Evolutionary conservation across 306 rosid genomes (phyloP).

Genomic region (Sophora flavescens): DNA sequence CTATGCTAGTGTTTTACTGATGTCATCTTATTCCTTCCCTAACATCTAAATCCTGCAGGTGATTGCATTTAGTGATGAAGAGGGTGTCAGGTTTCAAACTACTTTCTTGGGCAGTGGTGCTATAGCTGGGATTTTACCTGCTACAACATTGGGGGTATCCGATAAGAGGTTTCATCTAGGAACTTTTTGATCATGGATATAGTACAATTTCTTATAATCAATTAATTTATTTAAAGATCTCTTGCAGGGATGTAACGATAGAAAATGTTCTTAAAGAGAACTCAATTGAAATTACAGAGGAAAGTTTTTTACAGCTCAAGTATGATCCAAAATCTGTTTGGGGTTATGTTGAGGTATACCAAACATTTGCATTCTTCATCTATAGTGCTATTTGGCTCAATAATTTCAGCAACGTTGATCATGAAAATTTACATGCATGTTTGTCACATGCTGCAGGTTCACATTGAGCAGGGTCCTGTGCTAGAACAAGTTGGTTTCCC

Average conservation of each 20-base stretch:
- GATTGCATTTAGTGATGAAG: slow-evolving; percentile 96
- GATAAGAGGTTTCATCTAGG: slow-evolving; percentile 76
- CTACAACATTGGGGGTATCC: slow-evolving; percentile 63
- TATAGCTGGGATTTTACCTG: slow-evolving; percentile 81
- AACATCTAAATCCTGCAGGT: slow-evolving; percentile 63
- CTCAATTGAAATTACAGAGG: slow-evolving; percentile 68
- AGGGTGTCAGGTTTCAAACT: slow-evolving; percentile 94
- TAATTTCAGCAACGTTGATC: slow-evolving; percentile 16
- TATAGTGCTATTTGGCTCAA: slow-evolving; percentile 6
- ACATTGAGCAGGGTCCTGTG: slow-evolving; percentile 96
- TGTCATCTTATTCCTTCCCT: slow-evolving; percentile 25
- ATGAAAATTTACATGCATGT: neutral
- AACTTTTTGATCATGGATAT: slow-evolving; percentile 32
- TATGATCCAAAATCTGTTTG: slow-evolving; percentile 86
- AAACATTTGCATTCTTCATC: slow-evolving; percentile 22
- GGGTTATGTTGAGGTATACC: slow-evolving; percentile 89
- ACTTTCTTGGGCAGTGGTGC: slow-evolving; percentile 97
- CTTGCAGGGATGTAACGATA: slow-evolving; percentile 68
- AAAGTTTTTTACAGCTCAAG: slow-evolving; percentile 69
- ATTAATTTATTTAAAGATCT: slow-evolving; percentile 37
- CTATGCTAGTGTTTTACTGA: slow-evolving; percentile 20
- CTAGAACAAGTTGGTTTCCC: slow-evolving; percentile 87
- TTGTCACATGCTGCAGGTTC: slow-evolving; percentile 65
- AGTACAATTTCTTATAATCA: slow-evolving; percentile 9
- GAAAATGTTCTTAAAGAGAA: slow-evolving; percentile 72